Conservation (phyloP, 2,329 filamentous ascomycete species). For the Cordyceps pruinosa region DNA sequence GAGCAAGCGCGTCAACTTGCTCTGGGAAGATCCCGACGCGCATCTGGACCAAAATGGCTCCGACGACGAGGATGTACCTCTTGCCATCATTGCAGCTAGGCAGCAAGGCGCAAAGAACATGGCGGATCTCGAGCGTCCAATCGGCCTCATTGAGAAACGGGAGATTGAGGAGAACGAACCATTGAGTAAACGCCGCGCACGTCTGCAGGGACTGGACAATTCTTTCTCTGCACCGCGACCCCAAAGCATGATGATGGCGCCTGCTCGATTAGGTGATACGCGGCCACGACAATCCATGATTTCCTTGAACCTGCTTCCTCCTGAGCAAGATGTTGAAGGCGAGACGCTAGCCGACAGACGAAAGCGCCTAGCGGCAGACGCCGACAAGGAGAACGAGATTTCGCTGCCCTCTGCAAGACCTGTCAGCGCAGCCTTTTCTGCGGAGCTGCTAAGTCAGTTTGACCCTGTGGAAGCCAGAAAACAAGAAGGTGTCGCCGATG, state of each 20-base stretch:
- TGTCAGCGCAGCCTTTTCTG: constrained; percentile 59
- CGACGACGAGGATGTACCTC: constrained; percentile 78
- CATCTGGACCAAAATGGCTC: constrained; percentile 38
- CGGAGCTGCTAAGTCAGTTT: constrained; percentile 61
- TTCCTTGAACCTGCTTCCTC: constrained; percentile 37
- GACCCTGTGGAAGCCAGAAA: constrained; percentile 42
- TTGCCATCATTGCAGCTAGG: constrained; percentile 68
- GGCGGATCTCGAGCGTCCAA: constrained; percentile 54
- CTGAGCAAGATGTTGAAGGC: constrained; percentile 52
- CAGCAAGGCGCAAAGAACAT: constrained; percentile 45
- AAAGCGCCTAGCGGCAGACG: constrained; percentile 49
- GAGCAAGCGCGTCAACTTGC: constrained; percentile 72
- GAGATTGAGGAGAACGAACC: constrained; percentile 92
- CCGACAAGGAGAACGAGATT: constrained; percentile 41
- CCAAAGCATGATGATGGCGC: constrained; percentile 37
- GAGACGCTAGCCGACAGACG: constrained; percentile 62
- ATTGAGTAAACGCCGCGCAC: constrained; percentile 66
- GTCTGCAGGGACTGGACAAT: constrained; percentile 59
- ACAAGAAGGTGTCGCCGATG: constrained; percentile 26
- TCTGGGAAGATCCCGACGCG: constrained; percentile 70
- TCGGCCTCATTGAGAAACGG: constrained; percentile 72
- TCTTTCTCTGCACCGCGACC: constrained; percentile 33
- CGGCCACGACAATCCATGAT: constrained; percentile 17
- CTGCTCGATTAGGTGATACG: constrained; percentile 11
- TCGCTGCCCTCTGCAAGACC: constrained; percentile 47